Percentiles rank a stretch among this genome's conserved stretches.
These are phyloP conservation scores for Pseudocercospora crystallina DNA, from an alignment of 2,329 filamentous ascomycete species.

Conservation along the genomic window DNA sequence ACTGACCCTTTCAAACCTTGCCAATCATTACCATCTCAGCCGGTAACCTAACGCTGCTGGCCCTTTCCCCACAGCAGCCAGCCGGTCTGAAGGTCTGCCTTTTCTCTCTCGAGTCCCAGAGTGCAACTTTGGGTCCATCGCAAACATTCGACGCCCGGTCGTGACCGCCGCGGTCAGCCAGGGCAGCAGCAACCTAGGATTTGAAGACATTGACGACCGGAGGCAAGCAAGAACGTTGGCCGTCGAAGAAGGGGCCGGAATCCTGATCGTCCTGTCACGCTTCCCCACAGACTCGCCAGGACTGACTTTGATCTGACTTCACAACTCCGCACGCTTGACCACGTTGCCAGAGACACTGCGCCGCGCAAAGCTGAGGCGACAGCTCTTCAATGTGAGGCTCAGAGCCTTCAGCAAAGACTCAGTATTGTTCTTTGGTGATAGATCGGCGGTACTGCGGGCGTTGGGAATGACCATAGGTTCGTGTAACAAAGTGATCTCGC, in stretches of 20 bases:
- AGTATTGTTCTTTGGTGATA: conserved; percentile 20
- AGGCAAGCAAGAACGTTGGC: neutral
- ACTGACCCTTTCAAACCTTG: conserved; percentile 19
- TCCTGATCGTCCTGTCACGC: conserved; percentile 6
- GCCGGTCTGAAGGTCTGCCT: conserved; percentile 14
- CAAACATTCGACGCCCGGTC: conserved; percentile 4
- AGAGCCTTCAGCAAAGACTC: conserved; percentile 5
- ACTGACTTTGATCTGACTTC: conserved; percentile 2
- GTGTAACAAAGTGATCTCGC: conserved; percentile 5
- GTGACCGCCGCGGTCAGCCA: conserved; percentile 2
- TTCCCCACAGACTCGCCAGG: conserved; percentile 16
- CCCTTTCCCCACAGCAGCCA: conserved; percentile 23
- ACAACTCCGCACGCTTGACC: conserved; percentile 9
- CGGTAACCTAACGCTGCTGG: conserved; percentile 16
- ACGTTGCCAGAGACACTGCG: conserved; percentile 8
- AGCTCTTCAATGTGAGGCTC: conserved; percentile 23
- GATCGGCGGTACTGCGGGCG: conserved; percentile 19
- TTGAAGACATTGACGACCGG: no score
- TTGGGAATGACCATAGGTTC: conserved; percentile 33
- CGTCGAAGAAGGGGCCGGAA: conserved; percentile 1
- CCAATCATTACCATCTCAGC: conserved; percentile 21
- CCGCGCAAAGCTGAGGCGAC: conserved; percentile 7
- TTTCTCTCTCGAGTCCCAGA: conserved; percentile 16
- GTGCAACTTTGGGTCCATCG: conserved; percentile 12
- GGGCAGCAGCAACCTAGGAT: neutral